Percentiles rank a stretch among this genome's conserved stretches.
phyloP scores from a whole-genome alignment of 768 basidiomycete genomes.

The Serendipita vermifera region DNA sequence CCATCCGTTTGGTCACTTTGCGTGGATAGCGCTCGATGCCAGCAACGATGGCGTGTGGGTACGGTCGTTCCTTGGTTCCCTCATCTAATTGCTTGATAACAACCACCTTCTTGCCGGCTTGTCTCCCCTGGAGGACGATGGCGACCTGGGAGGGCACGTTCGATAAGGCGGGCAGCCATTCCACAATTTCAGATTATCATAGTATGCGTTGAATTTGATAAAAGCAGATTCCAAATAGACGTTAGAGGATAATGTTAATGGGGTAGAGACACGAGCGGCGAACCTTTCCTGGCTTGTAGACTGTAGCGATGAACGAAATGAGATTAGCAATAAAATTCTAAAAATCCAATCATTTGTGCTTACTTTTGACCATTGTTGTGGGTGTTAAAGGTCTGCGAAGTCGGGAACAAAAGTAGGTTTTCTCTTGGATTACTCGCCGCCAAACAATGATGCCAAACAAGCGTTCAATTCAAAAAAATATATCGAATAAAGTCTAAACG shows the following conservation, averaged over 20 bases:
- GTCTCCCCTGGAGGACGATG: conserved; percentile 96
- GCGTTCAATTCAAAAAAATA: too few species aligned
- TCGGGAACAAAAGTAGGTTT: too few species aligned
- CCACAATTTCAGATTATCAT: conserved; percentile 1
- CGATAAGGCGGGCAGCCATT: too few species aligned
- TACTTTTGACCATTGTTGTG: too few species aligned
- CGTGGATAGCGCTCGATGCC: conserved; percentile 96
- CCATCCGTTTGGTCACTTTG: conserved; percentile 97
- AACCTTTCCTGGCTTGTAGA: conserved; percentile 94
- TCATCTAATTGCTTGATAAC: conserved; percentile 97
- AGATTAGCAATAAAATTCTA: too few species aligned
- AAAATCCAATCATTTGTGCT: too few species aligned
- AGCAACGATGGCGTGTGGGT: conserved; percentile 96
- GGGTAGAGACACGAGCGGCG: neutral
- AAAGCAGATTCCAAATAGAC: neutral
- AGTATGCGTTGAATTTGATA: conserved; percentile 11
- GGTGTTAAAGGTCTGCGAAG: too few species aligned
- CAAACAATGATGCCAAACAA: too few species aligned
- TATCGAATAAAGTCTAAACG: too few species aligned
- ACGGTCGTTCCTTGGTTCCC: conserved; percentile 89
- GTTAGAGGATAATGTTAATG: neutral
- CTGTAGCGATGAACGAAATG: too few species aligned
- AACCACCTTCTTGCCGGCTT: conserved; percentile 98
- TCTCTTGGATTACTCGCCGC: too few species aligned
- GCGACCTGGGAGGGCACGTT: conserved; percentile 46